A percentile compares a stretch with the other conserved stretches of the same genome.
Conservation (phyloP, 2,329 filamentous ascomycete genomes). For the Biscogniauxia marginata region DNA sequence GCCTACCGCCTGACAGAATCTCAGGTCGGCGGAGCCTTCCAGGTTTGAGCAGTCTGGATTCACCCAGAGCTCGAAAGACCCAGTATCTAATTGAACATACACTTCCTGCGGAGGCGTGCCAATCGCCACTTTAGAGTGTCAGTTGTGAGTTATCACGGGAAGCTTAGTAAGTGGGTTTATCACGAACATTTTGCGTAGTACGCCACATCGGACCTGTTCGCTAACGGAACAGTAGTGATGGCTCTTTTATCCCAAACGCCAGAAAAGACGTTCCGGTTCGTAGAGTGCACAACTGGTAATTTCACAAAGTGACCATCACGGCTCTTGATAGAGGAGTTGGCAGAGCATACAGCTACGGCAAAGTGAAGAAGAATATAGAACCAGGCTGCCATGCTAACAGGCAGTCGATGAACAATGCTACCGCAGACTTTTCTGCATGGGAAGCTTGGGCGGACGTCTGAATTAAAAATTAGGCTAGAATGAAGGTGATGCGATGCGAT, state of each 20-base stretch:
- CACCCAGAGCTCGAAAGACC: conserved; percentile 61
- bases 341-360: conserved; percentile 21
- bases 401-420: neutral
- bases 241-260: conserved; percentile 38
- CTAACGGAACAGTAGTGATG: conserved; percentile 42
- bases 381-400: conserved; percentile 1
- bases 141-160: neutral
- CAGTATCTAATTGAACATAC: conserved; percentile 57
- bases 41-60: conserved; percentile 59
- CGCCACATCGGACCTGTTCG: conserved; percentile 52
- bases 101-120: conserved; percentile 54
- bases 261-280: conserved; percentile 39
- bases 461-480: neutral
- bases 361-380: conserved; percentile 21
- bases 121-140: conserved; percentile 40
- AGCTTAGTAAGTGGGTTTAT: neutral
- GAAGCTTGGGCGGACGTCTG: neutral
- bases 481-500: neutral
- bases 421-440: conserved; percentile 5
- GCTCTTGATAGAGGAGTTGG: conserved; percentile 20
- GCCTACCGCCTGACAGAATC: conserved; percentile 47
- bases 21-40: conserved; percentile 34
- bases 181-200: conserved; percentile 50
- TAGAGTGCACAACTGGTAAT: conserved; percentile 44
- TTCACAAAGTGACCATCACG: conserved; percentile 40